Conservation (phyloP, 805 yeast genomes). For the Priceomyces castillae region DNA sequence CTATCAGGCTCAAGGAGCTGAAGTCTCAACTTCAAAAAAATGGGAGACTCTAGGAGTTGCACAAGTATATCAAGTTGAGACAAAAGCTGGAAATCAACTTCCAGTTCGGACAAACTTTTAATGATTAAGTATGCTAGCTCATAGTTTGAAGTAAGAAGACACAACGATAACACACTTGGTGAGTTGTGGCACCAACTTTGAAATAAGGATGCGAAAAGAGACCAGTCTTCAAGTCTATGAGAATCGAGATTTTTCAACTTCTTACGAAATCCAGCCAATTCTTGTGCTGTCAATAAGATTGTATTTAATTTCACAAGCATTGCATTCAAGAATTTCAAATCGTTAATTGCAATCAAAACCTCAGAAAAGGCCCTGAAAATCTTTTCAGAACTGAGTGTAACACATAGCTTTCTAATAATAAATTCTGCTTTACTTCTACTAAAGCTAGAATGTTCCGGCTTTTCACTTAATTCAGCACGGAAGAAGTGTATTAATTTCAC, state of each 20-base stretch:
- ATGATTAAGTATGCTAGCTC: constrained; percentile 83
- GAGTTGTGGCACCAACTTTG: constrained; percentile 91
- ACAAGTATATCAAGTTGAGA: constrained; percentile 88
- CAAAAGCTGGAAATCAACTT: constrained; percentile 71
- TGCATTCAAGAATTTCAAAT: constrained; percentile 67
- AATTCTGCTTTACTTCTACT: constrained; percentile 56
- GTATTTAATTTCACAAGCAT: constrained; percentile 87
- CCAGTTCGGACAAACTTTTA: constrained; percentile 76
- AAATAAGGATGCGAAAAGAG: constrained; percentile 71
- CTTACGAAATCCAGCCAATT: constrained; percentile 65
- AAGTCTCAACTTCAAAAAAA: constrained; percentile 79
- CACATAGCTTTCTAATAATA: constrained; percentile 79
- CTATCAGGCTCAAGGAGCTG: constrained; percentile 86
- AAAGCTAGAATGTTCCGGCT: constrained; percentile 2
- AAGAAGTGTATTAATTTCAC: constrained; percentile 66
- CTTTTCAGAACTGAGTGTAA: constrained; percentile 75
- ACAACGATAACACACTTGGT: constrained; percentile 81
- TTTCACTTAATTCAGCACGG: constrained; percentile 49
- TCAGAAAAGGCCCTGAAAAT: constrained; percentile 78
- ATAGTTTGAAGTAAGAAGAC: constrained; percentile 83
- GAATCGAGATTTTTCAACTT: constrained; percentile 57
- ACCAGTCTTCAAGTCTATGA: constrained; percentile 55
- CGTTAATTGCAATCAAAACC: constrained; percentile 53
- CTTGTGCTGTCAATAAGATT: constrained; percentile 82
- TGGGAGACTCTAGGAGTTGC: constrained; percentile 89